These are phyloP conservation scores for Suillus subaureus DNA, from an alignment of 768 basidiomycete genomes.

Conservation along the genomic window DNA sequence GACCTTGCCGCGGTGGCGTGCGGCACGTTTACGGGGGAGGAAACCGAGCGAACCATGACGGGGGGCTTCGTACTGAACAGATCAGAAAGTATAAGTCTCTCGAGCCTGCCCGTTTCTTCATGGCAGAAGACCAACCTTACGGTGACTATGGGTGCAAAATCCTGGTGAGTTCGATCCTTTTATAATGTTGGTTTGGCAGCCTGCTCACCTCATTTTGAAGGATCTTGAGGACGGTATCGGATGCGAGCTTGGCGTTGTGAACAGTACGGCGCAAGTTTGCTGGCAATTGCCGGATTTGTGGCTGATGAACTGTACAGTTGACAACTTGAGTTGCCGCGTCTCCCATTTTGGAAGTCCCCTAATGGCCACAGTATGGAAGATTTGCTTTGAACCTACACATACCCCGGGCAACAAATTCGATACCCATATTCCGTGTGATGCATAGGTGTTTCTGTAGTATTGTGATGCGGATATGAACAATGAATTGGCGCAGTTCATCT, in stretches of 20 bases:
- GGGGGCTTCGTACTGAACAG: conserved; percentile 89
- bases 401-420: neutral
- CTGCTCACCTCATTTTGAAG: conserved; percentile 64
- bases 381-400: neutral
- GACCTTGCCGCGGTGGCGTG: conserved; percentile 98
- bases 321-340: neutral
- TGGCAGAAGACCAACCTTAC: conserved; percentile 63
- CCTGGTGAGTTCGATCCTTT: conserved; percentile 20
- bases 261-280: neutral
- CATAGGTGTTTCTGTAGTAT: neutral
- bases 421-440: neutral
- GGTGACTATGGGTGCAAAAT: conserved; percentile 57
- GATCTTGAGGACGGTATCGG: conserved; percentile 22
- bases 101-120: conserved; percentile 14
- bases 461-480: neutral
- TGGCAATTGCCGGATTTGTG: conserved; percentile 32
- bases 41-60: conserved; percentile 98
- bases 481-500: neutral
- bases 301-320: conserved; percentile 36
- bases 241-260: conserved; percentile 7
- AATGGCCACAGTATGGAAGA: neutral
- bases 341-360: conserved; percentile 21
- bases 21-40: conserved; percentile 94
- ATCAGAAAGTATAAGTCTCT: conserved; percentile 27
- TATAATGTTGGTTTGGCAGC: neutral